Evolutionary conservation across 2,329 filamentous ascomycete genomes (phyloP).

Genomic region (Periconia sp.): DNA sequence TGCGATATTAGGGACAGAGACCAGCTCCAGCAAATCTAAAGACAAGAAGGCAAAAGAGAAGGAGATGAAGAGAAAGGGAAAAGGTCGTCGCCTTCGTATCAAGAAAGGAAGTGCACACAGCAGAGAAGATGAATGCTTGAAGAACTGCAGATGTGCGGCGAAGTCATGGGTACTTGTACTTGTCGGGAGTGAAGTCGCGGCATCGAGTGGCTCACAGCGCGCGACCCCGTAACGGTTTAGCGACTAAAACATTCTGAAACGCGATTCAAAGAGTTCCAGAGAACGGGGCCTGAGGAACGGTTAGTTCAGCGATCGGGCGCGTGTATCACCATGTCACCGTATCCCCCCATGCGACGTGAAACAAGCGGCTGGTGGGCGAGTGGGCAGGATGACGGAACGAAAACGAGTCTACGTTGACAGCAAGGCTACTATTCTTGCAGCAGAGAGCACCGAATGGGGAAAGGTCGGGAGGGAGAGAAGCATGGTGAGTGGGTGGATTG

Average conservation of each 20-base stretch:
- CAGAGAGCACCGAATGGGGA: conserved; percentile 17
- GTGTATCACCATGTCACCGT: conserved; percentile 15
- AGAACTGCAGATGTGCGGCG: conserved; percentile 37
- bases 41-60: conserved; percentile 45
- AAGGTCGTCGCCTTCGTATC: conserved; percentile 5
- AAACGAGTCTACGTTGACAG: conserved; percentile 18
- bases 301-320: conserved; percentile 23
- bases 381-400: conserved; percentile 5
- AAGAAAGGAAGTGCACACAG: conserved; percentile 20
- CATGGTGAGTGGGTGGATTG: conserved; percentile 30
- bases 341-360: conserved; percentile 39
- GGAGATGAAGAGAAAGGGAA: conserved; percentile 42
- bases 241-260: conserved; percentile 44
- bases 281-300: conserved; percentile 24
- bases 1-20: conserved; percentile 41
- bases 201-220: conserved; percentile 30
- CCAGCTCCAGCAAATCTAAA: conserved; percentile 48
- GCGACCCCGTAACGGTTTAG: conserved; percentile 22
- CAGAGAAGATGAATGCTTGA: conserved; percentile 27
- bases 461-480: conserved; percentile 10
- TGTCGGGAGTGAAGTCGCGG: conserved; percentile 28
- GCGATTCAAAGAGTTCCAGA: conserved; percentile 37
- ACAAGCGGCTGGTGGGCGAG: conserved; percentile 39
- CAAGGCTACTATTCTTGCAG: conserved; percentile 26
- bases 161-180: conserved; percentile 42